Evolutionary conservation across 2,329 filamentous ascomycete genomes (phyloP).

Genomic region (Neonectria ditissima): DNA sequence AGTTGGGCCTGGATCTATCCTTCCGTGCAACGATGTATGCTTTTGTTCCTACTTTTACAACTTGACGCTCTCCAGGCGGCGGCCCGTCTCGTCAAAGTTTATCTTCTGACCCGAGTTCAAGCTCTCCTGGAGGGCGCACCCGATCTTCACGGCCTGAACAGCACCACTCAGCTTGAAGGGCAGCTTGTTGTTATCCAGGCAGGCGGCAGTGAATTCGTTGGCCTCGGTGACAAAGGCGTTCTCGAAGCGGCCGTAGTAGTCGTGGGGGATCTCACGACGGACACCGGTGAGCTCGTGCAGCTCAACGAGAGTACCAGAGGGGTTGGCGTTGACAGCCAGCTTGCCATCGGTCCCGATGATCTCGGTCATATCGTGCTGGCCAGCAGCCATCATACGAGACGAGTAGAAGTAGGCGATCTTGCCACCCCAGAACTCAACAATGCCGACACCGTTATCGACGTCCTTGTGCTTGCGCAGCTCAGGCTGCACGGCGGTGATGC

Average conservation of each 20-base stretch:
- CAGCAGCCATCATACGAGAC: slow-evolving; percentile 76
- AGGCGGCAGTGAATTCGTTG: slow-evolving; percentile 71
- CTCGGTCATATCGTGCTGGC: slow-evolving; percentile 76
- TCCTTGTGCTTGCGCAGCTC: slow-evolving; percentile 49
- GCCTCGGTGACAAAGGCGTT: slow-evolving; percentile 73
- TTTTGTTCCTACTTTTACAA: slow-evolving; percentile 28
- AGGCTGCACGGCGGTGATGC: slow-evolving; percentile 49
- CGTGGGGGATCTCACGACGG: slow-evolving; percentile 68
- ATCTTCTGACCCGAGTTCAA: slow-evolving; percentile 68
- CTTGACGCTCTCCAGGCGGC: slow-evolving; percentile 39
- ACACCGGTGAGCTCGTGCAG: slow-evolving; percentile 63
- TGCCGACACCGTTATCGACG: slow-evolving; percentile 56
- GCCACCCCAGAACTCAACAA: slow-evolving; percentile 75
- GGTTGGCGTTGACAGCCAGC: slow-evolving; percentile 70
- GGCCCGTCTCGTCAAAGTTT: slow-evolving; percentile 65
- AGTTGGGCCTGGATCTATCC: slow-evolving; percentile 16
- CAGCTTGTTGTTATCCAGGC: slow-evolving; percentile 66
- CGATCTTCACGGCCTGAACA: slow-evolving; percentile 71
- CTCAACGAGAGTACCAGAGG: slow-evolving; percentile 65
- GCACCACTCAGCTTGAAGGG: slow-evolving; percentile 70
- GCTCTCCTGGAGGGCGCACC: slow-evolving; percentile 69
- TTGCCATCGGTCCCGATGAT: slow-evolving; percentile 76
- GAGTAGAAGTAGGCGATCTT: slow-evolving; percentile 75
- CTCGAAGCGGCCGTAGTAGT: slow-evolving; percentile 74
- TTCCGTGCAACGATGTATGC: not conserved